phyloP scores from a whole-genome alignment of 108 stramenopile genomes.

The Ochromonas danica region DNA sequence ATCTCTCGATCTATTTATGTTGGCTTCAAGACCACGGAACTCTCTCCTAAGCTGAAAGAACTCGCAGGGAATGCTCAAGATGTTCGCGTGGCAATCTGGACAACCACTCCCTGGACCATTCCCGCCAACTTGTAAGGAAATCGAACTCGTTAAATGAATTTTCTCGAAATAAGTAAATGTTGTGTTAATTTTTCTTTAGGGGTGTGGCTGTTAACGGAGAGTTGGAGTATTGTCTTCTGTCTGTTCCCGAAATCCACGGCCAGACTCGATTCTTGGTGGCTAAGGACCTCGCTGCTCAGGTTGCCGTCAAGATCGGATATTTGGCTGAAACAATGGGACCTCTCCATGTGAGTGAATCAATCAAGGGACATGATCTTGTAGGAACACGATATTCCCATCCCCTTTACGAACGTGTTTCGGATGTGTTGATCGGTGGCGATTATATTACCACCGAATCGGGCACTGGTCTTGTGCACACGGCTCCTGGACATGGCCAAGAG shows the following conservation, averaged over 20 bases:
- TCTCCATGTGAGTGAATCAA: slow-evolving; percentile 37
- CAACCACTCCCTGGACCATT: slow-evolving; percentile 98
- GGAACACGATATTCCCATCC: slow-evolving; percentile 46
- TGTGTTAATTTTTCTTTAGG: too few species aligned
- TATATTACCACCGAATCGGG: slow-evolving; percentile 97
- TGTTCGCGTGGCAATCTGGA: slow-evolving; percentile 93
- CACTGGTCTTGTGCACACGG: slow-evolving; percentile 97
- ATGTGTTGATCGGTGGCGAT: slow-evolving; percentile 83
- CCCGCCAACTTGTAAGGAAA: slow-evolving; percentile 91
- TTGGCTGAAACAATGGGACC: neutral
- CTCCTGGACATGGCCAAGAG: slow-evolving; percentile 97
- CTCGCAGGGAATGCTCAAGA: slow-evolving; percentile 21
- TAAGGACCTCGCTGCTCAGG: neutral
- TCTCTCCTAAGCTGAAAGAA: slow-evolving; percentile 62
- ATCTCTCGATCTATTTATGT: slow-evolving; percentile 86
- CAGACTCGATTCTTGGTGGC: slow-evolving; percentile 27
- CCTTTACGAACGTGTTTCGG: slow-evolving; percentile 36
- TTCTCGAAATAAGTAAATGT: too few species aligned
- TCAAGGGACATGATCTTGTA: slow-evolving; percentile 62
- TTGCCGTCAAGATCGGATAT: too few species aligned
- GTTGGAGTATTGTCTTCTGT: slow-evolving; percentile 65
- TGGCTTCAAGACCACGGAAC: slow-evolving; percentile 70
- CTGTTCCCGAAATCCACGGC: neutral
- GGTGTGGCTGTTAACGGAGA: slow-evolving; percentile 90
- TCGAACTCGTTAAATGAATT: too few species aligned